These are phyloP conservation scores for Trypanosoma cruzi DNA, from an alignment of 208 protist species.

Conservation along the genomic window DNA sequence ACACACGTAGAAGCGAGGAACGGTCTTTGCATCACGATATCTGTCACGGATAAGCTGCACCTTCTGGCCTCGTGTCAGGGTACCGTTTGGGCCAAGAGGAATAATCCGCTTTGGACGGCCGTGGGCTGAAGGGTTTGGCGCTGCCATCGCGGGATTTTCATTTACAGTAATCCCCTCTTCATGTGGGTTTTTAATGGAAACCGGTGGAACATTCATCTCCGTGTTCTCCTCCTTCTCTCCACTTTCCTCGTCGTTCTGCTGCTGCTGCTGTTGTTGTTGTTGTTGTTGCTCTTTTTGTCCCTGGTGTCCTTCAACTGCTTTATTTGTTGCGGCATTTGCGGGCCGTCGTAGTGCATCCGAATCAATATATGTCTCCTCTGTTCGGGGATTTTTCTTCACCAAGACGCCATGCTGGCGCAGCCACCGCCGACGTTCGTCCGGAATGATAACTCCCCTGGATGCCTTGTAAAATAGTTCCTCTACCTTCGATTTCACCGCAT, in stretches of 20 bases:
- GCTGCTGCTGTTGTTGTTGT: constrained; percentile 2
- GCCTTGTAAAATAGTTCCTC: constrained; percentile 91
- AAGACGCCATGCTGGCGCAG: constrained; percentile 81
- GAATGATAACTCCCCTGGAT: constrained; percentile 67
- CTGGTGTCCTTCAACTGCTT: background rate
- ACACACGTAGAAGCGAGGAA: constrained; percentile 85
- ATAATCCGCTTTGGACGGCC: constrained; percentile 42
- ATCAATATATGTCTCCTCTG: constrained; percentile 55
- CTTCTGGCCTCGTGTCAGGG: constrained; percentile 55
- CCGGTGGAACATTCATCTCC: background rate
- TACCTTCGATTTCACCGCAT: constrained; percentile 72
- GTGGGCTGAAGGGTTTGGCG: background rate
- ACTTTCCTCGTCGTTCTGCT: background rate
- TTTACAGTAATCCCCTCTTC: background rate
- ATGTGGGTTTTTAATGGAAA: background rate
- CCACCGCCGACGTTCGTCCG: constrained; percentile 82
- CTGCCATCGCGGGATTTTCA: background rate
- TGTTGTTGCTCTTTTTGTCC: too few relatives aligned
- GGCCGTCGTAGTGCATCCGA: constrained; percentile 33
- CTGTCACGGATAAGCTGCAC: constrained; percentile 74
- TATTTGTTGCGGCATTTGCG: constrained; percentile 1
- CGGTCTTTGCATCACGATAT: constrained; percentile 53
- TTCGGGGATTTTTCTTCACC: constrained; percentile 67
- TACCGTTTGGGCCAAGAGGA: constrained; percentile 69
- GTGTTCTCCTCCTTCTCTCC: background rate